Conservation (phyloP, 2,329 filamentous ascomycete genomes). For the Zalaria obscura region DNA sequence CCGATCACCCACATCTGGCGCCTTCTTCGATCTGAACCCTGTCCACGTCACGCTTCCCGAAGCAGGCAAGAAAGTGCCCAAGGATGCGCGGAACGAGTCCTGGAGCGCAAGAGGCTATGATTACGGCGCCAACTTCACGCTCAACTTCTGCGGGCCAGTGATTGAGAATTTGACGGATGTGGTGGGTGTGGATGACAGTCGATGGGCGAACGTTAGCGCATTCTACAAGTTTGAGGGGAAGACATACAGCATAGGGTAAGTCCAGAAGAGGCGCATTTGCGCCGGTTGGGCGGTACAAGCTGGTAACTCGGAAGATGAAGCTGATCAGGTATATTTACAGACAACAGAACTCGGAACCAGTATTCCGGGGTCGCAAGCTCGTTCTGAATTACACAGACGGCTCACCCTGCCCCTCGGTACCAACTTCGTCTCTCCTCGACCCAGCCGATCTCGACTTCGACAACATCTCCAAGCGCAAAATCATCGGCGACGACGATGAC, state of each 20-base stretch:
- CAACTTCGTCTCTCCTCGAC: conserved; percentile 2
- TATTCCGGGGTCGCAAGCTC: conserved; percentile 52
- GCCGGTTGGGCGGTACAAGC: neutral
- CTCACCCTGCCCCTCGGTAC: conserved; percentile 27
- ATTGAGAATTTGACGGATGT: conserved; percentile 37
- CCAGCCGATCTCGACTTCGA: conserved; percentile 10
- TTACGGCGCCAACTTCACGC: conserved; percentile 66
- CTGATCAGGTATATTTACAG: conserved; percentile 20
- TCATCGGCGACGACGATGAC: conserved; percentile 24
- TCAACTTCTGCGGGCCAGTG: conserved; percentile 71
- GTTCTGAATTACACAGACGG: conserved; percentile 37
- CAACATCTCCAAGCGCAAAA: conserved; percentile 17
- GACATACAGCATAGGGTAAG: conserved; percentile 62
- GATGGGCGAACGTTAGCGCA: conserved; percentile 64
- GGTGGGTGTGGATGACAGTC: conserved; percentile 45
- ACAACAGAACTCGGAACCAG: conserved; percentile 37
- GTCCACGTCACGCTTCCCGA: conserved; percentile 38
- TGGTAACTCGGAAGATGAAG: neutral
- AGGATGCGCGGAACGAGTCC: conserved; percentile 44
- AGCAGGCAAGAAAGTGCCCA: conserved; percentile 22
- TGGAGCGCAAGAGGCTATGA: conserved; percentile 59
- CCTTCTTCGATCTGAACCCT: conserved; percentile 49
- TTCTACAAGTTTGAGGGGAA: conserved; percentile 56
- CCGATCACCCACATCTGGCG: conserved; percentile 43
- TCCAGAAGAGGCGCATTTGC: conserved; percentile 4